Evolutionary conservation across 139 green algal species (phyloP), one percentile per base, ranked within the genome.

Genomic region (Eudorina sp.): DNA sequence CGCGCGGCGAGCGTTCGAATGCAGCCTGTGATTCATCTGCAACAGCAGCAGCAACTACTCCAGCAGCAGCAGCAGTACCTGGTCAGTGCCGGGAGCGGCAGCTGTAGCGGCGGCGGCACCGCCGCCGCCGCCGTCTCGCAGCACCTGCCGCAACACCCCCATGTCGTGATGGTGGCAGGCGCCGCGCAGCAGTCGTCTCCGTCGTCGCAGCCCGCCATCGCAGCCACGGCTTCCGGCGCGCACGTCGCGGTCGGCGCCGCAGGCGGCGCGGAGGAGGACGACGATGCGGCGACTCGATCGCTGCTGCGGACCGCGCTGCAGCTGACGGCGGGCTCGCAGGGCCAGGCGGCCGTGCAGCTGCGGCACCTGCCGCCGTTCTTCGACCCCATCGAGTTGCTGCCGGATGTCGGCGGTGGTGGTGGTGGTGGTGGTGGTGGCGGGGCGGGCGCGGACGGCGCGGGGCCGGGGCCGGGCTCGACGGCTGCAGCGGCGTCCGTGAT

Each of bases 301-400:
- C 64, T 46, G 51, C 46, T 87, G 77, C 19, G 41, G 19, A 62
- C 86, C 27, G 51, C 77, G 45, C 31, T 74, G 38, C 51, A 55
- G 58, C 38, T 43, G 46, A 64, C 58, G 38, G 5, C 53, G 79
- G 2, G 31, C 36, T 34, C 62, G 85, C 53, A 58, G 85, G 40
- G 78, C 1, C 41, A 45, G 27, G 85, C 85, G n/a, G 74, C 45
- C 23, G 74, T 29, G 45, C 38, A 76, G 66, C 77, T 82, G 58
- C 86, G 64, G 0, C 25, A 40, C 25, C 60, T 86, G 80, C 81
- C 73, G 43, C 31, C 38, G 8, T 88, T 84, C 53, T 89, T 92
- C 60, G 77, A 90, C 60, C 89, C 89, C 3, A 40, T 92, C 79
- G 84, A 89, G 74, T 9, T 92, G 41, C 29, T 92, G 51, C 72